Evolutionary conservation across 306 rosid genomes (phyloP), one percentile per base, ranked within the genome.

Genomic region (Cotoneaster glaucophyllus): DNA sequence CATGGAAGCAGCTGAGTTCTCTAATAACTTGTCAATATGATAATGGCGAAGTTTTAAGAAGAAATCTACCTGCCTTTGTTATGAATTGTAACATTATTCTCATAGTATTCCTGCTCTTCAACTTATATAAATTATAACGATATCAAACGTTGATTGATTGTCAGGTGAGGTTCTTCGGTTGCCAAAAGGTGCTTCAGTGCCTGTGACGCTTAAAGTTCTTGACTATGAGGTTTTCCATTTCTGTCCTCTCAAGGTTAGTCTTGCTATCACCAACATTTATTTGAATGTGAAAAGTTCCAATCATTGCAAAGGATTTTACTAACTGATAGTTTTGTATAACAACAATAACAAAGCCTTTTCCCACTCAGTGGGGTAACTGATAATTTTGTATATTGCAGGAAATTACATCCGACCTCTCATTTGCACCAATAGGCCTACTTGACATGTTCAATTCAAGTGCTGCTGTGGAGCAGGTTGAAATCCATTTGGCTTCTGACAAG

Each of bases 211-310:
- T 17, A 80, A 85, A 68, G 98, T 86, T 58, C 85, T 96, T 28
- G 99, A 92, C 72, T 93, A 89, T 70, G 99, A 92, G 76, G 92
- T 96, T 34, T 92, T 84, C 87, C 98, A 92, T 77, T 82, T 92
- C 88, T 88, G 88, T 78, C 99, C 97, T 43, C 74, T 96, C 75
- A 86, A 82, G 80, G 99, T 90, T 70, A 72, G 86, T 22, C 13
- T 57, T 39, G 37, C 26, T 44, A 19, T 22, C 44, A 37, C 18
- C 8, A 7, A 26, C 15, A 22, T 10, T 41, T 59, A 25, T 25
- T 26, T 11, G 43, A 10, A 17, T 0, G 22, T 22, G 44, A 2
- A 4, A 19, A 39, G 8, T 58, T 3, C 26, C 13, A 10, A 18
- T 39, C 31, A 3, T 6, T 4, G 58, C 39, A 2, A 32, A 24